Evolutionary conservation across 1,284 basidiomycete genomes (phyloP).

Genomic region (Microbotryomycetes sp.): DNA sequence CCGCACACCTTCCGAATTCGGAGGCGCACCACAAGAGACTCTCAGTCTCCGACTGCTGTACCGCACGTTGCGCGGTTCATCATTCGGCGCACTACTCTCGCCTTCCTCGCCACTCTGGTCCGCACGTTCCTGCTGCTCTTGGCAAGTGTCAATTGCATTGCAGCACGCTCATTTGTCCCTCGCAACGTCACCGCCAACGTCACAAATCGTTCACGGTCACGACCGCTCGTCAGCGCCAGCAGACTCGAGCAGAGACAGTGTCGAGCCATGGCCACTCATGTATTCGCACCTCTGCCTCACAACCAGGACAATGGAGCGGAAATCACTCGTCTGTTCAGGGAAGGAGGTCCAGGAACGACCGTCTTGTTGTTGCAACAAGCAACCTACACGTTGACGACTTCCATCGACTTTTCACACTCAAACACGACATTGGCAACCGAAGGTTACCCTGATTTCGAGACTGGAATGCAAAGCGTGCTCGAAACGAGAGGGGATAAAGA

Average conservation of each 20-base stretch:
- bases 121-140: too few relatives aligned
- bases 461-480: slow-evolving; percentile 26
- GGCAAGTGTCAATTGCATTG: too few relatives aligned
- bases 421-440: slow-evolving; percentile 31
- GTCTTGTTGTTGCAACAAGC: slow-evolving; percentile 23
- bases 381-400: slow-evolving; percentile 24
- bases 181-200: too few relatives aligned
- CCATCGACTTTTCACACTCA: slow-evolving; percentile 23
- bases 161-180: too few relatives aligned
- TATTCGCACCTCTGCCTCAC: slow-evolving; percentile 14
- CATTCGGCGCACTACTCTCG: too few relatives aligned
- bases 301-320: slow-evolving; percentile 19
- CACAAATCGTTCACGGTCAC: too few relatives aligned
- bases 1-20: too few relatives aligned
- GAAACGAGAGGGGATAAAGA: slow-evolving; percentile 32
- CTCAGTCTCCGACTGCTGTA: too few relatives aligned
- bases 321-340: slow-evolving; percentile 30
- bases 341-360: slow-evolving; percentile 26
- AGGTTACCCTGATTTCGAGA: slow-evolving; percentile 32
- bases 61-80: too few relatives aligned
- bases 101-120: too few relatives aligned
- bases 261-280: slow-evolving; percentile 9
- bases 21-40: too few relatives aligned
- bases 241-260: not conserved
- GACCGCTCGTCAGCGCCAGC: not conserved